Percentiles rank a stretch among this genome's conserved stretches.
phyloP scores from a whole-genome alignment of 2,329 filamentous ascomycete species.

The Sordariomycetes sp. region DNA sequence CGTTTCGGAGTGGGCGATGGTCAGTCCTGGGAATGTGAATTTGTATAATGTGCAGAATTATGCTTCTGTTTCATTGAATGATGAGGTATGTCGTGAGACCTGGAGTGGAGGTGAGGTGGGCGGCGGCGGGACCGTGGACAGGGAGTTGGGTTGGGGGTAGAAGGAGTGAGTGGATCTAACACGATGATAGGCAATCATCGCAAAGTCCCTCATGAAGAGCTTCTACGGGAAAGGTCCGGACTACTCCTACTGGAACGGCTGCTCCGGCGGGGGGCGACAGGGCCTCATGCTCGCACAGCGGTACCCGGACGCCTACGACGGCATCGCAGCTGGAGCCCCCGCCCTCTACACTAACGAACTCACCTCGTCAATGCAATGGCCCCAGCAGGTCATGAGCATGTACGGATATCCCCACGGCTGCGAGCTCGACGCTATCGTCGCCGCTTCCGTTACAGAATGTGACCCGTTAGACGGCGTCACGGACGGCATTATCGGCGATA shows the following conservation, averaged over 20 bases:
- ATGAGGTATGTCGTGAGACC: conserved; percentile 12
- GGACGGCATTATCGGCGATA: conserved; percentile 34
- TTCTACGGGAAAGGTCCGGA: conserved; percentile 25
- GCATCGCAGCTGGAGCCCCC: conserved; percentile 35
- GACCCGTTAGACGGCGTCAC: conserved; percentile 34
- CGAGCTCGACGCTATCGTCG: conserved; percentile 25
- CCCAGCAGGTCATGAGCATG: conserved; percentile 12
- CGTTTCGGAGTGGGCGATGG: conserved; percentile 3
- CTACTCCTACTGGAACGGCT: conserved; percentile 39
- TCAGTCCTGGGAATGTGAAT: conserved; percentile 10
- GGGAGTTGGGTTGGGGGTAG: no score
- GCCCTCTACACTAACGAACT: conserved; percentile 26
- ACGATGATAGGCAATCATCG: conserved; percentile 19
- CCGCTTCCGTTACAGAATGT: conserved; percentile 33
- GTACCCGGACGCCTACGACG: conserved; percentile 42
- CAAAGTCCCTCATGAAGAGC: conserved; percentile 26
- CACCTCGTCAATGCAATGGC: conserved; percentile 11
- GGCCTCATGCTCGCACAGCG: conserved; percentile 39
- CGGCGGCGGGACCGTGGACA: no score
- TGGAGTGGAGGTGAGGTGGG: background rate
- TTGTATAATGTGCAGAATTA: conserved; percentile 15
- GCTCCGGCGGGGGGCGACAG: conserved; percentile 45
- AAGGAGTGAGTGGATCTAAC: background rate
- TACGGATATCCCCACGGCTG: conserved; percentile 25
- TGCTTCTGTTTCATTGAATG: conserved; percentile 14